phyloP scores from a whole-genome alignment of 257 asterid species.

The Solanum virginianum region DNA sequence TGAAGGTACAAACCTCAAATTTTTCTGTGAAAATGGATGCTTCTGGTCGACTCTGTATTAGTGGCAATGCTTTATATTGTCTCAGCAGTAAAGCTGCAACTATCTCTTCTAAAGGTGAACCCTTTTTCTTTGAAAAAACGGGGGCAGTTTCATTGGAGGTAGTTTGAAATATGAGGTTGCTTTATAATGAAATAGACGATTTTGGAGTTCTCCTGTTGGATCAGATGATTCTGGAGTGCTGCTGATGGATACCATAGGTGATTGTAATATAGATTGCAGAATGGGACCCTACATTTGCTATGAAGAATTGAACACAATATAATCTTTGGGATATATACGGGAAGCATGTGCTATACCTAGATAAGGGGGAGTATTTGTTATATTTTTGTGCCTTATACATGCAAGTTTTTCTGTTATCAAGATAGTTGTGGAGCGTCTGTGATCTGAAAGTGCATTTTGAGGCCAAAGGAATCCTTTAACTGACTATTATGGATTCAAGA shows the following conservation, averaged over 20 bases:
- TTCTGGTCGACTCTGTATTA: background rate
- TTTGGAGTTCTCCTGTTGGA: background rate
- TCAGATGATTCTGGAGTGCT: background rate
- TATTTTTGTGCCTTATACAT: background rate
- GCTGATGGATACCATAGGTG: background rate
- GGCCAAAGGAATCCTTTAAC: background rate
- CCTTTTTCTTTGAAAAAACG: background rate
- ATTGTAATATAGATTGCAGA: background rate
- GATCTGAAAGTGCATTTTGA: background rate
- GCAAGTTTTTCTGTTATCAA: background rate
- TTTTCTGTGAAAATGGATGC: background rate
- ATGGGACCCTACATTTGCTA: background rate
- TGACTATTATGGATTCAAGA: background rate
- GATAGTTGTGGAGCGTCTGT: background rate
- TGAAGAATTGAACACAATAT: background rate
- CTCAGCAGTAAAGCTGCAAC: background rate
- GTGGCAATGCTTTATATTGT: background rate
- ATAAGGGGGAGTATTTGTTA: background rate
- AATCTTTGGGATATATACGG: background rate
- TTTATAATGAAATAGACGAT: background rate
- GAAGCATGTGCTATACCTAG: background rate
- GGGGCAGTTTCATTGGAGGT: background rate
- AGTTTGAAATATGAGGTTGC: background rate
- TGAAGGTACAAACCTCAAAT: background rate
- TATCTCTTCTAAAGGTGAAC: background rate